Base-by-base conservation (phyloP, 139 green algal species). In the Edaphochlamys debaryana region DNA sequence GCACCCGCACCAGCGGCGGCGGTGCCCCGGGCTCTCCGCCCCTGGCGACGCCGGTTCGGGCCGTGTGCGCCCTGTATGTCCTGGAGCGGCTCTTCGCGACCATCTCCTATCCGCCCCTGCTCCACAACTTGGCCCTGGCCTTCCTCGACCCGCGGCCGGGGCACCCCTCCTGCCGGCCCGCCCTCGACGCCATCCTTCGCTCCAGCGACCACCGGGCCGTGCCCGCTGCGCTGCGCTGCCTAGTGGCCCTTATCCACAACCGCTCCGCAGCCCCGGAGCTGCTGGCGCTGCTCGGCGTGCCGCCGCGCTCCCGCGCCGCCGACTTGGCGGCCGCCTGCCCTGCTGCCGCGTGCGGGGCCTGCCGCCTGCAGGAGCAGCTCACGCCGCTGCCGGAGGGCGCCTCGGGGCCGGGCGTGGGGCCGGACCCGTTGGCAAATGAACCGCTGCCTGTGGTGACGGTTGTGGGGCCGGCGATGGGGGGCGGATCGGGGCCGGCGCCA, bases 31-130 rank as follows among this genome's bases (percentile, higher is more conserved):
- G 19, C 34, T 70, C 64, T 0, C 36, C 64, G 20, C 27, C 64
- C 34, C n/a, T 7, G 25, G 19, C 56, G 3, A 3, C 67, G 7
- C 38, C 67, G 9, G 60, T 81, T 30, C 60, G 75, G 4, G 29
- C 34, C 4, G 82, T 93, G 37, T 89, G 78, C 69, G 75, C 83
- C 29, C 79, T 98, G 54, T 96, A 93, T 72, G 82, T 94, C 4
- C 70, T 97, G 48, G 95, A 98, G 90, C 92, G 94, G 0, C 54
- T 97, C 19, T 92, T 98, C 54, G 66, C 86, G 8, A 79, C 94
- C 9, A 69, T 98, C n/a, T 86, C 72, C 0, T 86, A 95, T 77
- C 38, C 42, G 19, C 79, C 82, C 11, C 76, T 95, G 34, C 75
- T 93, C 48, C 77, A 86, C 70, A 84, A 92, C 45, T 67, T 95